phyloP scores from a whole-genome alignment of 2,329 filamentous ascomycete genomes.

The Lachnellula subtilissima region DNA sequence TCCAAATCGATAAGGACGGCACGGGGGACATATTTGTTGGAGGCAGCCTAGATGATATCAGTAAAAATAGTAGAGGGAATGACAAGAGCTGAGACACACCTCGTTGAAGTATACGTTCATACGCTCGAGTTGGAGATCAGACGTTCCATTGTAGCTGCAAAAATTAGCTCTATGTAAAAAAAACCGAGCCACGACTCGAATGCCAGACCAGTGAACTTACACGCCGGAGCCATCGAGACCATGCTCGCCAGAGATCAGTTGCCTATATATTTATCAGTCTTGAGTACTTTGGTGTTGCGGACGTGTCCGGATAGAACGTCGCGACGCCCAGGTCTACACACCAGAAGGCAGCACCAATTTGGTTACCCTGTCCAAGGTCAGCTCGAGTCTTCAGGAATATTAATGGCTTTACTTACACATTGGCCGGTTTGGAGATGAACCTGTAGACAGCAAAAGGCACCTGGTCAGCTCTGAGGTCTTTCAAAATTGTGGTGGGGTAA shows the following conservation, averaged over 20 bases:
- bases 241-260: conserved; percentile 84
- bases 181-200: neutral
- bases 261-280: conserved; percentile 50
- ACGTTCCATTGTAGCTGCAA: conserved; percentile 88
- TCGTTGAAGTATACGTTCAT: conserved; percentile 99
- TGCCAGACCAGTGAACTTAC: conserved; percentile 50
- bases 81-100: conserved; percentile 39
- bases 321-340: conserved; percentile 40
- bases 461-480: conserved; percentile 50
- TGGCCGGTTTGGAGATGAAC: conserved; percentile 99
- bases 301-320: conserved; percentile 13
- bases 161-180: conserved; percentile 15
- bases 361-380: conserved; percentile 74
- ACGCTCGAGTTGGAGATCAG: conserved; percentile 98
- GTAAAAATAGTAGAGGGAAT: conserved; percentile 3
- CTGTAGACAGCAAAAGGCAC: conserved; percentile 51
- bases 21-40: conserved; percentile 99
- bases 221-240: conserved; percentile 96
- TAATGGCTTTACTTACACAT: conserved; percentile 67
- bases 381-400: conserved; percentile 5
- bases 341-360: conserved; percentile 99
- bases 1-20: conserved; percentile 99
- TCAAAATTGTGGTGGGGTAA: conserved; percentile 33
- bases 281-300: conserved; percentile 28
- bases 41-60: conserved; percentile 63